These are phyloP conservation scores for Suhomyces bolitotheri DNA, from an alignment of 1,139 yeast species.

Conservation along the genomic window DNA sequence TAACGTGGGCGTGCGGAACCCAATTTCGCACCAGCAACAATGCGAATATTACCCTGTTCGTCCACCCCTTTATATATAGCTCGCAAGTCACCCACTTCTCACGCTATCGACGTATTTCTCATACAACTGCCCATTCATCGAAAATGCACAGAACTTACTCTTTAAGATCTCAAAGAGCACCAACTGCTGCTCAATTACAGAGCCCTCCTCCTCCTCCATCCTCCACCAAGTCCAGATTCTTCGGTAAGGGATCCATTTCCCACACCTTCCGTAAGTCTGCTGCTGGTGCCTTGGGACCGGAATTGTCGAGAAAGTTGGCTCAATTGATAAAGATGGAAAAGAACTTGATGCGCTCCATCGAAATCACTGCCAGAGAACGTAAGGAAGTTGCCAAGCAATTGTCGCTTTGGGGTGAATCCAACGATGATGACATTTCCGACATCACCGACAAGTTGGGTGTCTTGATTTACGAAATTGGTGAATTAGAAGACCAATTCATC, in stretches of 20 bases:
- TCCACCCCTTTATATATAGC: slow-evolving; percentile 14
- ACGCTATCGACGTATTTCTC: not conserved
- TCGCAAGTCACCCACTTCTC: slow-evolving; percentile 1
- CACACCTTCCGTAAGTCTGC: slow-evolving; percentile 66
- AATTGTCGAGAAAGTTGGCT: slow-evolving; percentile 72
- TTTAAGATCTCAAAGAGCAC: slow-evolving; percentile 74
- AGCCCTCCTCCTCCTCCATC: slow-evolving; percentile 82
- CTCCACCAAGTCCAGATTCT: slow-evolving; percentile 65
- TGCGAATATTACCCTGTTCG: slow-evolving; percentile 8
- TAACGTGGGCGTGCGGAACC: slow-evolving; percentile 10
- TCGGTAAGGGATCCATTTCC: slow-evolving; percentile 71
- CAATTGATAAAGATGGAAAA: slow-evolving; percentile 81
- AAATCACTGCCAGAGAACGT: slow-evolving; percentile 75
- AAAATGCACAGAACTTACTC: slow-evolving; percentile 82
- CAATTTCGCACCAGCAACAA: slow-evolving; percentile 12
- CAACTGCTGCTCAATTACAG: slow-evolving; percentile 79
- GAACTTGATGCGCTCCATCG: slow-evolving; percentile 76
- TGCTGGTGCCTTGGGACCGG: slow-evolving; percentile 79
- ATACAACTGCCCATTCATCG: not conserved
- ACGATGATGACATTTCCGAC: slow-evolving; percentile 82
- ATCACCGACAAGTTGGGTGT: slow-evolving; percentile 87
- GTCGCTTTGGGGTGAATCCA: slow-evolving; percentile 81
- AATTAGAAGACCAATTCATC: slow-evolving; percentile 82
- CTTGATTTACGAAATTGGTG: slow-evolving; percentile 78
- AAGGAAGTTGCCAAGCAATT: slow-evolving; percentile 82